Evolutionary conservation across 768 basidiomycete genomes (phyloP).

Genomic region (Suillus spraguei): DNA sequence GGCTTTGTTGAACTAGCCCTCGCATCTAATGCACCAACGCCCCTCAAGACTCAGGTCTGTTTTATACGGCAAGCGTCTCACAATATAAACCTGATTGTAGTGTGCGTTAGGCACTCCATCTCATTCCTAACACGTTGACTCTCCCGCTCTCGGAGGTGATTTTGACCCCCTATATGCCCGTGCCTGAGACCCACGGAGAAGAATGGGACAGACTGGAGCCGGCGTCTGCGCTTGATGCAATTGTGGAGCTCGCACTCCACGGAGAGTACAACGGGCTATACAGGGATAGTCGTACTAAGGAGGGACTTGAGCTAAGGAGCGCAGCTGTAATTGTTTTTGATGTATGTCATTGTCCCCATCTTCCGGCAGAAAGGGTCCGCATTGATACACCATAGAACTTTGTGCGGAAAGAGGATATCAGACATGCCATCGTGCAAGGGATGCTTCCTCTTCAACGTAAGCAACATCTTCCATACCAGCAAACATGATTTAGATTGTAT

Average conservation of each 20-base stretch:
- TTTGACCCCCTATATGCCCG: constrained; percentile 73
- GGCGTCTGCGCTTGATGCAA: constrained; percentile 77
- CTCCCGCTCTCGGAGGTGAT: constrained; percentile 70
- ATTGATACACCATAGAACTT: constrained; percentile 55
- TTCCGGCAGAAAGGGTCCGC: background rate
- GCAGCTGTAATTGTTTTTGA: constrained; percentile 85
- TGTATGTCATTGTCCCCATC: constrained; percentile 44
- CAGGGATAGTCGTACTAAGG: constrained; percentile 58
- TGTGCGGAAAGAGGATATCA: constrained; percentile 71
- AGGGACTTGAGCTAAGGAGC: constrained; percentile 72
- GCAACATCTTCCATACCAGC: background rate
- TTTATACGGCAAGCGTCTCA: background rate
- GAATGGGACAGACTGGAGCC: constrained; percentile 90
- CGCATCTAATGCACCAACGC: constrained; percentile 91
- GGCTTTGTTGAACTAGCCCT: constrained; percentile 87
- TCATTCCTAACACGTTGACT: constrained; percentile 55
- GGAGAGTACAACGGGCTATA: constrained; percentile 84
- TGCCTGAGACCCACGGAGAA: constrained; percentile 84
- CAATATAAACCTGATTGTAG: constrained; percentile 26
- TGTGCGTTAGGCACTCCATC: constrained; percentile 49
- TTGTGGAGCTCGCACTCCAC: constrained; percentile 81
- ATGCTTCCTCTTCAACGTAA: constrained; percentile 67
- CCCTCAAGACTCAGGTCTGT: constrained; percentile 82
- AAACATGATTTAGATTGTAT: background rate
- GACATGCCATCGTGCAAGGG: constrained; percentile 66